Conservation (phyloP, 192 early-diverging fungal species). For the Podila horticola region DNA sequence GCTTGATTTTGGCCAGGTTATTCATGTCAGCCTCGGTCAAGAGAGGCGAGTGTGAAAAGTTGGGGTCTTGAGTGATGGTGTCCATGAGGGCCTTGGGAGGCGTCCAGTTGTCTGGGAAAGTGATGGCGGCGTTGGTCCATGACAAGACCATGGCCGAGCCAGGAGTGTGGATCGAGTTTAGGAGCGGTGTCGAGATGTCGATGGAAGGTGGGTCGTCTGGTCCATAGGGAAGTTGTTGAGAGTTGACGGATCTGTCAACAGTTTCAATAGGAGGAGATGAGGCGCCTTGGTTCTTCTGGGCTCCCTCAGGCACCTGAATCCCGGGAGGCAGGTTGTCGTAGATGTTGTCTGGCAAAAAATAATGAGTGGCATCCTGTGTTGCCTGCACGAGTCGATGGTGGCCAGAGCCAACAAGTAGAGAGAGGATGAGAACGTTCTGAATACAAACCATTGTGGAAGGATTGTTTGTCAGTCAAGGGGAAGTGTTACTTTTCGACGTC, state of each 20-base stretch:
- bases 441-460: conserved; percentile 1
- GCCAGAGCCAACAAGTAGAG: neutral
- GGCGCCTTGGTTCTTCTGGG: neutral
- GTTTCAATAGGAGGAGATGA: neutral
- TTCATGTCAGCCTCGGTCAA: conserved; percentile 23
- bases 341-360: conserved; percentile 40
- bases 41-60: conserved; percentile 12
- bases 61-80: conserved; percentile 11
- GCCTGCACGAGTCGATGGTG: conserved; percentile 10
- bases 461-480: neutral
- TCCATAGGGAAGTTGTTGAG: neutral
- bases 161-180: conserved; percentile 34
- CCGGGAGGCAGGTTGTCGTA: conserved; percentile 48
- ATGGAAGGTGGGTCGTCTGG: conserved; percentile 9
- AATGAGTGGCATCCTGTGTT: conserved; percentile 22
- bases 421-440: conserved; percentile 8
- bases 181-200: conserved; percentile 20
- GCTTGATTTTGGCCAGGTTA: conserved; percentile 29
- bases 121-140: conserved; percentile 21
- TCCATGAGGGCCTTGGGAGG: conserved; percentile 18
- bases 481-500: neutral
- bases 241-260: neutral
- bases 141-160: conserved; percentile 26
- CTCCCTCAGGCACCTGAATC: conserved; percentile 6
- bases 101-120: conserved; percentile 21